Evolutionary conservation across 2,329 filamentous ascomycete genomes (phyloP).

Genomic region (Rutstroemia sp.): DNA sequence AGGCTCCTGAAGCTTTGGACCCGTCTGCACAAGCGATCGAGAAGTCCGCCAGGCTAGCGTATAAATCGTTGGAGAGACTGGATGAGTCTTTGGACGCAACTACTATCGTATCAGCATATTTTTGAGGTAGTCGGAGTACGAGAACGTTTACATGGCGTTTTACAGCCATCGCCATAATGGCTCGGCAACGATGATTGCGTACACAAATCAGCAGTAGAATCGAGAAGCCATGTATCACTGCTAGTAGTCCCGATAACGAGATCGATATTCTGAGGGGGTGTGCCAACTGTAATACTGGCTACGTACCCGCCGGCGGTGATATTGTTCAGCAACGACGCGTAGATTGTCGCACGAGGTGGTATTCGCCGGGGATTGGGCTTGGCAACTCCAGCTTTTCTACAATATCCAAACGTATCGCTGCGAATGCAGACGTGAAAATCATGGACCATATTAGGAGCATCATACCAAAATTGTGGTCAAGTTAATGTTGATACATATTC

Average conservation of each 20-base stretch:
- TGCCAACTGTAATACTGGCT: conserved; percentile 47
- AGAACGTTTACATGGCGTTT: conserved; percentile 37
- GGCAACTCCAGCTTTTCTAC: background rate
- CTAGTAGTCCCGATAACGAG: conserved; percentile 55
- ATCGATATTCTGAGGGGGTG: conserved; percentile 45
- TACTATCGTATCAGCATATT: background rate
- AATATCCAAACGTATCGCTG: background rate
- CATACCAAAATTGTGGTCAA: no score
- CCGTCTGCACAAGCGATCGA: conserved; percentile 52
- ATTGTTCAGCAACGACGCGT: conserved; percentile 36
- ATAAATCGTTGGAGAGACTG: background rate
- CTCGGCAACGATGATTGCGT: conserved; percentile 7
- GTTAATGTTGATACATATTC: no score
- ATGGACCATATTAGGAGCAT: no score
- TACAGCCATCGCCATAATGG: conserved; percentile 26
- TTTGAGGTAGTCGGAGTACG: conserved; percentile 11
- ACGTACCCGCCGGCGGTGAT: conserved; percentile 41
- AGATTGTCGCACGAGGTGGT: conserved; percentile 12
- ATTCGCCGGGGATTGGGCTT: background rate
- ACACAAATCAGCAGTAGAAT: conserved; percentile 29
- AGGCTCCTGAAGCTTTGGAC: conserved; percentile 48
- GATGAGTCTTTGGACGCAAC: background rate
- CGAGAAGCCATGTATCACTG: conserved; percentile 50
- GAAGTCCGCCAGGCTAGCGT: conserved; percentile 31
- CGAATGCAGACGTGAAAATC: no score